Evolutionary conservation across 805 yeast species (phyloP).

Genomic region (Saccharomycopsis sp.): DNA sequence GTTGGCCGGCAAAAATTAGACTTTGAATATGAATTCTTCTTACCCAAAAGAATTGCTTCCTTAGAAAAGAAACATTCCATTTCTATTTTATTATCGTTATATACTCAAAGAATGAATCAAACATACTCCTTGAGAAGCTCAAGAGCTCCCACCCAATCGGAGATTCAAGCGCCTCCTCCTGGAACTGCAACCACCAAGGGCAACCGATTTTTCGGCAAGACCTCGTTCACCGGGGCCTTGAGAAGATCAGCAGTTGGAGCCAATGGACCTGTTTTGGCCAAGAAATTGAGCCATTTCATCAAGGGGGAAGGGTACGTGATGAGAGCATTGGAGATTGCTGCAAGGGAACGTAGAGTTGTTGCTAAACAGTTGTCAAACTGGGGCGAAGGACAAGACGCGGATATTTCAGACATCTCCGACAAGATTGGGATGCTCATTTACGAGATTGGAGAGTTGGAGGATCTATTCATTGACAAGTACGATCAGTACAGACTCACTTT

Average conservation of each 20-base stretch:
- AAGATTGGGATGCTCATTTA: slow-evolving; percentile 91
- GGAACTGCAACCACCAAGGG: slow-evolving; percentile 68
- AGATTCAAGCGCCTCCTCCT: slow-evolving; percentile 71
- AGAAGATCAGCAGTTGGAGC: slow-evolving; percentile 85
- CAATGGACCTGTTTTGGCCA: slow-evolving; percentile 89
- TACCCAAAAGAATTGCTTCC: too few species aligned
- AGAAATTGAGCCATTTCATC: slow-evolving; percentile 83
- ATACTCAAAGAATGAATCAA: slow-evolving; percentile 55
- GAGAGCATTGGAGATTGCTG: slow-evolving; percentile 87
- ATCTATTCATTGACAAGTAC: slow-evolving; percentile 95
- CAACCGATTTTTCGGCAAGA: slow-evolving; percentile 53
- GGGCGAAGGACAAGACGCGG: slow-evolving; percentile 93
- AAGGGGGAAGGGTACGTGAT: slow-evolving; percentile 95
- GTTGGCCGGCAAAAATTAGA: too few species aligned
- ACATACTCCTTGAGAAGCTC: slow-evolving; percentile 71
- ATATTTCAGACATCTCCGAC: slow-evolving; percentile 93
- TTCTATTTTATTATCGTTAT: too few species aligned
- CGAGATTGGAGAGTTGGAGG: slow-evolving; percentile 97
- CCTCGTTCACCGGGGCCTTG: slow-evolving; percentile 53
- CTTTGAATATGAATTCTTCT: too few species aligned
- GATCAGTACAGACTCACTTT: slow-evolving; percentile 96
- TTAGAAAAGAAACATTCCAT: too few species aligned
- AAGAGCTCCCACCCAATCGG: slow-evolving; percentile 79
- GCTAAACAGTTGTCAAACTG: slow-evolving; percentile 95
- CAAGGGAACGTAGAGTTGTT: slow-evolving; percentile 89